Conservation (phyloP, 2,329 filamentous ascomycete species). For the Cryphonectria radicalis region DNA sequence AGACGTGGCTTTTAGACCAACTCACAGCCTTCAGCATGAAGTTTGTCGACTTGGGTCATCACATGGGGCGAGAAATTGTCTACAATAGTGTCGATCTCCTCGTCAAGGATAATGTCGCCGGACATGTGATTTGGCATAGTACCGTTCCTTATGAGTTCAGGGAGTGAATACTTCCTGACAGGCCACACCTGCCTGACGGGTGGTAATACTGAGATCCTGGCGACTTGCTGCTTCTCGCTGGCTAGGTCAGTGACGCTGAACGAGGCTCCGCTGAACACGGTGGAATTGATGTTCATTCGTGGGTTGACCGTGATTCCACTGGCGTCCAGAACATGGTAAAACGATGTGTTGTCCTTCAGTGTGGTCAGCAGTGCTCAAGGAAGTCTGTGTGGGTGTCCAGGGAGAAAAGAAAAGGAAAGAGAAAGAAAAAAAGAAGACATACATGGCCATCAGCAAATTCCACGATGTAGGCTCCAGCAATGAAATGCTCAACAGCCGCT, state of each 20-base stretch:
- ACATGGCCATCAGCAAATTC: constrained; percentile 32
- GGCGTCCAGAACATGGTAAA: constrained; percentile 30
- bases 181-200: constrained; percentile 39
- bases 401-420: neutral
- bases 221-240: constrained; percentile 24
- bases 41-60: constrained; percentile 44
- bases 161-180: constrained; percentile 31
- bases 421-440: neutral
- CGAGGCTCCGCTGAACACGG: constrained; percentile 33
- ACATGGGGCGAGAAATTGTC: constrained; percentile 35
- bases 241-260: constrained; percentile 27
- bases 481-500: neutral
- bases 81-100: constrained; percentile 1
- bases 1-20: neutral
- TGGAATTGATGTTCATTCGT: constrained; percentile 32
- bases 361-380: neutral
- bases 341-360: constrained; percentile 28
- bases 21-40: constrained; percentile 44
- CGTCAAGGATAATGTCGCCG: neutral
- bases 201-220: constrained; percentile 33
- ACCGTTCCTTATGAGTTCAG: constrained; percentile 5
- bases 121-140: constrained; percentile 3
- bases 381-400: neutral
- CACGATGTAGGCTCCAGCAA: constrained; percentile 32
- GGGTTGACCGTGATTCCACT: constrained; percentile 28